Percentiles rank a stretch among this genome's conserved stretches.
These are phyloP conservation scores for Microbotryum lychnidis-dioicae DNA, from an alignment of 1,284 basidiomycete genomes.

Conservation along the genomic window DNA sequence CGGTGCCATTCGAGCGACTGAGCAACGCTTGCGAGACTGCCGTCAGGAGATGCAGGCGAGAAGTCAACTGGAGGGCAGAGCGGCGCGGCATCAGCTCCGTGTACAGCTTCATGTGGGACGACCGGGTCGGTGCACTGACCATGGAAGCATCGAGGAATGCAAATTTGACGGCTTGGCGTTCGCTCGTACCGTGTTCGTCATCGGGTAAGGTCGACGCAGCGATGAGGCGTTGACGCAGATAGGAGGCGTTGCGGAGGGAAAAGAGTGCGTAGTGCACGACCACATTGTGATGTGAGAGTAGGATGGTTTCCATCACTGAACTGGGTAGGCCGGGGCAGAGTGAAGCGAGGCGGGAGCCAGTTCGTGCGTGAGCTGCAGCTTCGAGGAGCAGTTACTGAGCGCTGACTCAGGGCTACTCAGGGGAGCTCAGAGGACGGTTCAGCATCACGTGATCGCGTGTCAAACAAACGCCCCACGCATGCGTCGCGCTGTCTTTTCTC, in stretches of 20 bases:
- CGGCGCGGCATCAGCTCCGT: not conserved
- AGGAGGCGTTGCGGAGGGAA: constrained; percentile 55
- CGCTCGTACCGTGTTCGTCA: constrained; percentile 56
- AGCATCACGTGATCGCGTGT: not conserved
- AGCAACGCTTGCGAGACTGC: constrained; percentile 72
- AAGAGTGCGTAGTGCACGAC: constrained; percentile 59
- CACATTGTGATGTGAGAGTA: constrained; percentile 38
- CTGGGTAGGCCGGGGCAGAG: not conserved
- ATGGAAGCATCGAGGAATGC: constrained; percentile 71
- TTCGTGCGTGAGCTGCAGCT: too few species aligned
- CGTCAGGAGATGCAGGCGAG: constrained; percentile 63
- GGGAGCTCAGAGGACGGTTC: too few species aligned
- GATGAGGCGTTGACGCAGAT: constrained; percentile 58
- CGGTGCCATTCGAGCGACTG: constrained; percentile 50
- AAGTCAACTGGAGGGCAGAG: constrained; percentile 53
- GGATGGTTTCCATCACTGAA: constrained; percentile 42
- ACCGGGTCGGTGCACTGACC: constrained; percentile 40
- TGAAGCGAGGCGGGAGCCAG: not conserved
- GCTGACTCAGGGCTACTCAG: too few species aligned
- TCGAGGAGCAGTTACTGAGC: too few species aligned
- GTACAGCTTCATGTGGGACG: not conserved
- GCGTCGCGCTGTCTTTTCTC: too few species aligned
- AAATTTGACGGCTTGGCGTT: constrained; percentile 69
- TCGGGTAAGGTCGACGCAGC: constrained; percentile 52
- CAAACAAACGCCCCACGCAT: not conserved